A percentile compares a stretch with the other conserved stretches of the same genome.
phyloP scores from a whole-genome alignment of 2,329 filamentous ascomycete genomes.

The Penicillium italicum region DNA sequence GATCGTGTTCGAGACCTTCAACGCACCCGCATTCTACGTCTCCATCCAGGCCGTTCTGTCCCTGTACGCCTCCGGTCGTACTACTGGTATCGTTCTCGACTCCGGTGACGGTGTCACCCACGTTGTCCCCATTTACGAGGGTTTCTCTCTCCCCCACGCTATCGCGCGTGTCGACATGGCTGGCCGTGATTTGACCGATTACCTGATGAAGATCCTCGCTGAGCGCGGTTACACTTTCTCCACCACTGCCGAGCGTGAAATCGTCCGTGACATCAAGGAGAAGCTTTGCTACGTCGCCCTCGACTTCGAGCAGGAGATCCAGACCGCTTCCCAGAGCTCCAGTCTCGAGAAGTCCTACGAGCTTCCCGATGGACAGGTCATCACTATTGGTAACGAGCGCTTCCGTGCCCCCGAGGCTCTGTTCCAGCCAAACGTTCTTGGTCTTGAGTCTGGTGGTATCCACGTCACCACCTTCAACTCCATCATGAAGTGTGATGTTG shows the following conservation, averaged over 20 bases:
- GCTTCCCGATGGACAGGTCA: conserved; percentile 98
- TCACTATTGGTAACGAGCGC: conserved; percentile 99
- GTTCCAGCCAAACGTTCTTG: conserved; percentile 97
- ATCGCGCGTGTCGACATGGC: conserved; percentile 99
- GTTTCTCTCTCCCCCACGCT: conserved; percentile 99
- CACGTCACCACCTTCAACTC: conserved; percentile 99
- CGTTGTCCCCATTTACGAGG: conserved; percentile 99
- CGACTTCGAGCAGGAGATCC: conserved; percentile 99
- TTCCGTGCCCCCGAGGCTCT: conserved; percentile 99
- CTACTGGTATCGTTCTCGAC: conserved; percentile 99
- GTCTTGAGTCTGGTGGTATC: conserved; percentile 98
- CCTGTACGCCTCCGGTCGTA: conserved; percentile 99
- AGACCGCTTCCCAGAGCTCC: conserved; percentile 98
- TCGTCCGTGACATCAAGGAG: conserved; percentile 99
- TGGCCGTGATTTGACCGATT: conserved; percentile 99
- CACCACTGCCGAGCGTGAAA: conserved; percentile 99
- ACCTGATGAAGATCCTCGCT: conserved; percentile 99
- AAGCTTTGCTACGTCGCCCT: conserved; percentile 99
- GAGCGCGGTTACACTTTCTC: conserved; percentile 99
- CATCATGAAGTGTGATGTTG: conserved; percentile 99
- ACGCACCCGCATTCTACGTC: conserved; percentile 99
- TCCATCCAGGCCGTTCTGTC: conserved; percentile 99
- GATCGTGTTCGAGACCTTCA: conserved; percentile 99
- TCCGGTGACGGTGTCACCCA: conserved; percentile 99
- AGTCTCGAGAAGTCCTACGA: conserved; percentile 99